A percentile compares a stretch with the other conserved stretches of the same genome.
These are phyloP conservation scores for Zanthoxylum bungeanum DNA, from an alignment of 345 rosid genomes.

Conservation along the genomic window DNA sequence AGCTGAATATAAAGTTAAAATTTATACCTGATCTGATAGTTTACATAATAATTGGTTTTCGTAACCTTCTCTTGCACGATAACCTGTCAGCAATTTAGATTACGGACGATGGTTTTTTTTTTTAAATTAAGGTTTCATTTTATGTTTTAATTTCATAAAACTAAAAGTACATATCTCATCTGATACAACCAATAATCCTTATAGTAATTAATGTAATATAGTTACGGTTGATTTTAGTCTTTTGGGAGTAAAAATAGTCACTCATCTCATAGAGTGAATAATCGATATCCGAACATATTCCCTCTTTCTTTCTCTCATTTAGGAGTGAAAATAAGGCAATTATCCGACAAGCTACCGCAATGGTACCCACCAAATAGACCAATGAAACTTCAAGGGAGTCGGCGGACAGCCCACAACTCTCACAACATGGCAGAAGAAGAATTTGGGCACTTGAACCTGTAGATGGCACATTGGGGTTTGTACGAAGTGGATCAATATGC, in stretches of 20 bases:
- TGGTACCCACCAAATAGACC: no score
- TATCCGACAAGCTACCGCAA: no score
- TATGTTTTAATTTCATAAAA: background rate
- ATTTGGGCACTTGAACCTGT: constrained; percentile 60
- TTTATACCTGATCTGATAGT: background rate
- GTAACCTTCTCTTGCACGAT: background rate
- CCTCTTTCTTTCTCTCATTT: constrained; percentile 39
- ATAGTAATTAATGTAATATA: background rate
- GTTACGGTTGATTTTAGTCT: constrained; percentile 10
- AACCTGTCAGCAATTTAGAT: background rate
- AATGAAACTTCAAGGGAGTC: no score
- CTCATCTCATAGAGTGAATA: no score
- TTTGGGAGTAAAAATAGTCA: no score
- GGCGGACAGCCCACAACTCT: no score
- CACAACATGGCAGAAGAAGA: constrained; percentile 49
- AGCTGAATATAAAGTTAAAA: background rate
- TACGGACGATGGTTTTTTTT: background rate
- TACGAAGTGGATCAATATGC: constrained; percentile 61
- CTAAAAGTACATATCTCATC: background rate
- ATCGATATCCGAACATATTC: no score
- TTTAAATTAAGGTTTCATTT: background rate
- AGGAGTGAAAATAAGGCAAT: constrained; percentile 36
- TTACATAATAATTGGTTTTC: background rate
- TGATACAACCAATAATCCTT: background rate
- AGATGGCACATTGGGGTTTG: constrained; percentile 55